phyloP scores from a whole-genome alignment of 306 rosid genomes.

The Ceratonia siliqua region DNA sequence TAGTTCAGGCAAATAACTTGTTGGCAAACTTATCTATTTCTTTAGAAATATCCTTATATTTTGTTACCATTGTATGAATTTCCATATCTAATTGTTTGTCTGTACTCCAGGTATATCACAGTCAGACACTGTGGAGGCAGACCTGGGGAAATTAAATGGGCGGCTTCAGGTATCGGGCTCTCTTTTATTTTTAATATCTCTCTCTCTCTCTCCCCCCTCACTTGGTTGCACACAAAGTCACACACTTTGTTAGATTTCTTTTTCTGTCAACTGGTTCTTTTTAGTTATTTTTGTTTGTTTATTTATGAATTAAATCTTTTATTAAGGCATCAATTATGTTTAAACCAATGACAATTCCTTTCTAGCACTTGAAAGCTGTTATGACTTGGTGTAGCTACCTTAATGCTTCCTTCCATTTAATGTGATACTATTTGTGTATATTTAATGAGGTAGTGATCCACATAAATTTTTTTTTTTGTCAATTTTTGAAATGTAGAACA shows the following conservation, averaged over 20 bases:
- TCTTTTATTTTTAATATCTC: constrained; percentile 15
- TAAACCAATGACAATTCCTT: neutral
- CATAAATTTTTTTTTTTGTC: constrained; percentile 6
- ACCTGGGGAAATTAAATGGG: constrained; percentile 63
- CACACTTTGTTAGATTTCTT: neutral
- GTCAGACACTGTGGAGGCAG: constrained; percentile 56
- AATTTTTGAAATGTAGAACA: neutral
- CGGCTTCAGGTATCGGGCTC: constrained; percentile 65
- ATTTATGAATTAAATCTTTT: neutral
- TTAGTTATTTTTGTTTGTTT: neutral
- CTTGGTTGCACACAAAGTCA: neutral
- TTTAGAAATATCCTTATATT: constrained; percentile 6
- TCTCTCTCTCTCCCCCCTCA: neutral
- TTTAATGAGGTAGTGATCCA: neutral
- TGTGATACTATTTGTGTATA: neutral
- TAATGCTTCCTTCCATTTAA: constrained; percentile 5
- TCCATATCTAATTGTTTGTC: constrained; percentile 15
- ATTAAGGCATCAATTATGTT: constrained; percentile 1
- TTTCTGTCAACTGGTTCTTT: neutral
- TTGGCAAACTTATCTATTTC: constrained; percentile 19
- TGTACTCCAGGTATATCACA: constrained; percentile 45
- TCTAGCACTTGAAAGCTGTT: neutral
- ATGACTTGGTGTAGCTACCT: neutral
- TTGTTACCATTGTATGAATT: constrained; percentile 19
- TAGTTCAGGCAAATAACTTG: constrained; percentile 2